Evolutionary conservation across 305 asterid genomes (phyloP).

Genomic region (Caryopteris hybrid): DNA sequence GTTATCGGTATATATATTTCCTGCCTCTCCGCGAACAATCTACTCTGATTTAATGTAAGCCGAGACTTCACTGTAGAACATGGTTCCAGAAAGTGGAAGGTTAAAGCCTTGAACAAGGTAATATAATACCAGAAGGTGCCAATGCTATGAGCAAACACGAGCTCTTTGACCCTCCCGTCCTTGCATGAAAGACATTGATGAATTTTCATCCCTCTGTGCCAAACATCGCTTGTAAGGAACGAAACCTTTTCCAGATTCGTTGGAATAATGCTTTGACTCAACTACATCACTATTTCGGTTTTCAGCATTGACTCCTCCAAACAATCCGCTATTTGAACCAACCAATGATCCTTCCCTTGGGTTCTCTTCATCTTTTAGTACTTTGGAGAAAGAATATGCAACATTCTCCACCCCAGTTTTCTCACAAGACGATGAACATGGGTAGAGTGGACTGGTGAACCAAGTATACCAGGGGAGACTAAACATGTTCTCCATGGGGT

Average conservation of each 20-base stretch:
- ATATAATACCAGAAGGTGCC: neutral
- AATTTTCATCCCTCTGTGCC: slow-evolving; percentile 48
- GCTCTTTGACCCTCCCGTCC: slow-evolving; percentile 38
- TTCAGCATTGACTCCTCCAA: slow-evolving; percentile 19
- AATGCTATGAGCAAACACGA: slow-evolving; percentile 44
- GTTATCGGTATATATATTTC: too few species aligned
- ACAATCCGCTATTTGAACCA: slow-evolving; percentile 29
- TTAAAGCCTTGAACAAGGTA: too few species aligned
- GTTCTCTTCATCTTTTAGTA: slow-evolving; percentile 24
- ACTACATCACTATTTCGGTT: slow-evolving; percentile 15
- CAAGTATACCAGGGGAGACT: slow-evolving; percentile 41
- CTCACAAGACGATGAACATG: slow-evolving; percentile 25
- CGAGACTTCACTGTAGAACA: too few species aligned
- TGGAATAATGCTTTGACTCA: slow-evolving; percentile 24
- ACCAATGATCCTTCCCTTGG: slow-evolving; percentile 32
- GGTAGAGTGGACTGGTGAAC: slow-evolving; percentile 33
- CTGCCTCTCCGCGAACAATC: too few species aligned
- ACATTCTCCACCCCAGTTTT: slow-evolving; percentile 14
- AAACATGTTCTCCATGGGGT: slow-evolving; percentile 23
- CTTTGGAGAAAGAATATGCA: slow-evolving; percentile 1
- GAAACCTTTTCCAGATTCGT: slow-evolving; percentile 43
- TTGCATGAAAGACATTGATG: slow-evolving; percentile 35
- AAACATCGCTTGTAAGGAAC: slow-evolving; percentile 64
- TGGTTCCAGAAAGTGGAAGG: too few species aligned
- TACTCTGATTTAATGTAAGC: too few species aligned